phyloP scores from a whole-genome alignment of 225 moss, liverwort and hornwort genomes.

The Anthoceros angustus region DNA sequence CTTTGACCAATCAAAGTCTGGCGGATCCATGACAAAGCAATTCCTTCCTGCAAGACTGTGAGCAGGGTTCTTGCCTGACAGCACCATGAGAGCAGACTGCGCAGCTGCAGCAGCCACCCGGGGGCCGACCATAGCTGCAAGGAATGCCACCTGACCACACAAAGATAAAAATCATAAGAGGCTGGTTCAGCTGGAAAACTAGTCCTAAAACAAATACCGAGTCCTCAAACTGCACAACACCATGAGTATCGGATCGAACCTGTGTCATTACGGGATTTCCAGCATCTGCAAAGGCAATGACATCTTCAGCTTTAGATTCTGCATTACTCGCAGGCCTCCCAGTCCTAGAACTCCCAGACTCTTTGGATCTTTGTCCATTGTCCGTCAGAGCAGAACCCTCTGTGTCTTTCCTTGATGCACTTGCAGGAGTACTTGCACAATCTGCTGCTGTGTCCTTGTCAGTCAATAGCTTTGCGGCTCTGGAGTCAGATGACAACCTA shows the following conservation, averaged over 20 bases:
- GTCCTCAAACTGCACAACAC: not conserved
- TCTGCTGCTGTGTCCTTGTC: not conserved
- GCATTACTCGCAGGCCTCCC: conserved; percentile 7
- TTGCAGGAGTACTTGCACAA: not conserved
- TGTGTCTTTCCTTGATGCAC: not conserved
- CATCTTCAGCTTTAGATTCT: conserved; percentile 15
- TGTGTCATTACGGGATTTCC: conserved; percentile 80
- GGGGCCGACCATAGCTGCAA: conserved; percentile 70
- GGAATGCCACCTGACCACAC: conserved; percentile 55
- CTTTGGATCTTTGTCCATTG: conserved; percentile 6
- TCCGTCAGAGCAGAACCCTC: not conserved
- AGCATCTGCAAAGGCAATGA: conserved; percentile 55
- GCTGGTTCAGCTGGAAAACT: too few relatives aligned
- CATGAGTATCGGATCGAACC: conserved; percentile 18
- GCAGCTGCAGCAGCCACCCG: conserved; percentile 91
- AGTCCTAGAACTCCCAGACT: conserved; percentile 6
- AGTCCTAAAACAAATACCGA: not conserved
- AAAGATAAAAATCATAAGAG: conserved; percentile 7
- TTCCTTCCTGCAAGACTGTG: conserved; percentile 4
- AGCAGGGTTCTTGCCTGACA: conserved; percentile 71
- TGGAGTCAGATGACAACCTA: not conserved
- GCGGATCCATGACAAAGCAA: not conserved
- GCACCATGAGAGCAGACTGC: conserved; percentile 61
- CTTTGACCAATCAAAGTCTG: conserved; percentile 3
- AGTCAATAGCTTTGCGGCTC: conserved; percentile 5